Base-by-base conservation (phyloP, 73 alveolate genomes). In the Tetrahymena malaccensis region DNA sequence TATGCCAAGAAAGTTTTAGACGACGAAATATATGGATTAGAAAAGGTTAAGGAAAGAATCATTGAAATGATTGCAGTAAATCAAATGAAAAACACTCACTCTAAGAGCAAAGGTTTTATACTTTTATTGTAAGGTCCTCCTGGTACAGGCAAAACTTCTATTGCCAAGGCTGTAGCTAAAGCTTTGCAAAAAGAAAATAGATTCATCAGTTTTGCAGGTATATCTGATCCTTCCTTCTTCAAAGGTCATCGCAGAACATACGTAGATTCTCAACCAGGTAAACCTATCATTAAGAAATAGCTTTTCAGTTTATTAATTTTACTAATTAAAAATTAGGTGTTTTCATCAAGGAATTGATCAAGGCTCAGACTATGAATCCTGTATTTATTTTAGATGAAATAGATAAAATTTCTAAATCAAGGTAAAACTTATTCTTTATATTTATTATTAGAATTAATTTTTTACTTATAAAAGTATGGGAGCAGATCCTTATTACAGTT, bases 51-150 rank as follows among this genome's bases (percentile, higher is more conserved):
- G 89, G 99, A 98, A 85, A 95, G 99, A 83, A 98, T 98, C 21
- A 96, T 98, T 17, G 99, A 98, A 95, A 97, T 98, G 96, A 97
- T 98, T 84, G 98, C 99, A 31, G 98, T 97, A 55, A 98, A 98
- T 85, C 97, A 98, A 94, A 56, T 98, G 38, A 96, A 97, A 43
- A 97, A 98, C 85, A 94, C 98, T 15, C 95, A 94, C 34, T 94
- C 85, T n/a, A 94, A 94, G 43, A 35, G 96, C 35, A 98, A 95
- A 94, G 99, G 99, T 17, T 96, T 98, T 97, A 98, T 98, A 12
- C 96, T 98, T 22, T 96, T 98, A 21, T 94, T 98, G 56, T 96
- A 98, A 33, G 99, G 99, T 37, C 99, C 99, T 19, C 99, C 99
- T 58, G 99, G 99, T 84, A 98, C 98, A 10, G 99, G 99, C 13